Percentiles rank a stretch among this genome's conserved stretches.
phyloP scores from a whole-genome alignment of 1,284 basidiomycete genomes.

The Leccinum pallidistipes region DNA sequence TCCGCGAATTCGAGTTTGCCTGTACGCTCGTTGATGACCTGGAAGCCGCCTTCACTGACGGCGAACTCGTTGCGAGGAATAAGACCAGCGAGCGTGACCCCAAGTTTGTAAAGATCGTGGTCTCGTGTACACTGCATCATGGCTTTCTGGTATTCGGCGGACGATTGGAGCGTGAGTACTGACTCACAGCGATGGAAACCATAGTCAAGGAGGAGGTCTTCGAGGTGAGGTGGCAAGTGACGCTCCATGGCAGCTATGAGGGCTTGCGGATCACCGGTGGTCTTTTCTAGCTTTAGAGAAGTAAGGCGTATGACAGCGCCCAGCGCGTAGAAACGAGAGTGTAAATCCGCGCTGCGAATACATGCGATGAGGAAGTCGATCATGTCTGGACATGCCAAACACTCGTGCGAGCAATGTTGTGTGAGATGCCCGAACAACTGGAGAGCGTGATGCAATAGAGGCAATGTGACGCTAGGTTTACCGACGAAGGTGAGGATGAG shows the following conservation, averaged over 20 bases:
- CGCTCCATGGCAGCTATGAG: conserved; percentile 40
- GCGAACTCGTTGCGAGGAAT: conserved; percentile 58
- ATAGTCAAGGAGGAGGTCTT: conserved; percentile 46
- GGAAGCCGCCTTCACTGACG: conserved; percentile 51
- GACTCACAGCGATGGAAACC: conserved; percentile 47
- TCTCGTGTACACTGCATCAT: conserved; percentile 49
- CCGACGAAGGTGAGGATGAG: conserved; percentile 42
- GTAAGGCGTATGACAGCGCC: conserved; percentile 51
- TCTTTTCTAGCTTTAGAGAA: conserved; percentile 43
- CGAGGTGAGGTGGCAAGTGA: conserved; percentile 46
- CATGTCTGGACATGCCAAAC: conserved; percentile 42
- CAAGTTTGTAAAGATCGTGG: conserved; percentile 49
- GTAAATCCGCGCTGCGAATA: conserved; percentile 51
- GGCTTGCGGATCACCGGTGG: conserved; percentile 42
- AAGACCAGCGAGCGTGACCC: conserved; percentile 45
- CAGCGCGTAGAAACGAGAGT: conserved; percentile 46
- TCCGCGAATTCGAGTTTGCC: conserved; percentile 40
- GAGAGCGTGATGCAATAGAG: conserved; percentile 50
- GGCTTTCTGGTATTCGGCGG: conserved; percentile 46
- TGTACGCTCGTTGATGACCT: conserved; percentile 42
- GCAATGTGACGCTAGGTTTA: conserved; percentile 42
- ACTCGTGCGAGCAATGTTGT: conserved; percentile 43
- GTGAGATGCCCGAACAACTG: conserved; percentile 44
- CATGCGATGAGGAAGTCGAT: conserved; percentile 53
- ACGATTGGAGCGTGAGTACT: conserved; percentile 39